Conservation (phyloP, 305 asterid genomes). For the Fraxinus latifolia region DNA sequence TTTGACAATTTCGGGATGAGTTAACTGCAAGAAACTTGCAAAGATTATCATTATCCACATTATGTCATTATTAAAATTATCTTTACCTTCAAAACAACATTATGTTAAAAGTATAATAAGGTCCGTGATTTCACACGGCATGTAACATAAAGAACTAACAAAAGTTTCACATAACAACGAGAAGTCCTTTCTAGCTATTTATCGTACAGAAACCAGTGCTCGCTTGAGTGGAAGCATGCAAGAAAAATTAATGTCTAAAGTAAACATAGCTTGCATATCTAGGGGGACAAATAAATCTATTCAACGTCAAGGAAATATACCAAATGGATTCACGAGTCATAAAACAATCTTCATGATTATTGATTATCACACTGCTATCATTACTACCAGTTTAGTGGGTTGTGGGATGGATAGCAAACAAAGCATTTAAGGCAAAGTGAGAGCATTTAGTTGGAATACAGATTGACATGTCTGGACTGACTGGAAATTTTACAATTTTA, state of each 20-base stretch:
- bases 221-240: neutral
- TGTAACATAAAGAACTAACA: neutral
- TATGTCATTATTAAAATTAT: conserved; percentile 11
- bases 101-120: neutral
- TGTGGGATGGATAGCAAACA: neutral
- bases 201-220: neutral
- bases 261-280: neutral
- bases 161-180: neutral
- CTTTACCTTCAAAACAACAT: conserved; percentile 1
- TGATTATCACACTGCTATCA: neutral
- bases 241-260: neutral
- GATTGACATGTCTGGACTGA: neutral
- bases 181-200: conserved; percentile 9
- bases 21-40: neutral
- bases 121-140: neutral
- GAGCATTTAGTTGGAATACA: neutral
- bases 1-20: neutral
- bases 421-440: conserved; percentile 9
- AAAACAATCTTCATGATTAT: neutral
- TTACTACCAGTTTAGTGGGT: neutral
- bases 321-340: conserved; percentile 9
- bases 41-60: neutral
- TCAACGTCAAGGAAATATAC: conserved; percentile 7
- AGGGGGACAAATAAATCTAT: neutral
- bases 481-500: neutral